Evolutionary conservation across 352 stramenopile genomes (phyloP), one percentile per base, ranked within the genome.

Genomic region (Phytophthora constricta): DNA sequence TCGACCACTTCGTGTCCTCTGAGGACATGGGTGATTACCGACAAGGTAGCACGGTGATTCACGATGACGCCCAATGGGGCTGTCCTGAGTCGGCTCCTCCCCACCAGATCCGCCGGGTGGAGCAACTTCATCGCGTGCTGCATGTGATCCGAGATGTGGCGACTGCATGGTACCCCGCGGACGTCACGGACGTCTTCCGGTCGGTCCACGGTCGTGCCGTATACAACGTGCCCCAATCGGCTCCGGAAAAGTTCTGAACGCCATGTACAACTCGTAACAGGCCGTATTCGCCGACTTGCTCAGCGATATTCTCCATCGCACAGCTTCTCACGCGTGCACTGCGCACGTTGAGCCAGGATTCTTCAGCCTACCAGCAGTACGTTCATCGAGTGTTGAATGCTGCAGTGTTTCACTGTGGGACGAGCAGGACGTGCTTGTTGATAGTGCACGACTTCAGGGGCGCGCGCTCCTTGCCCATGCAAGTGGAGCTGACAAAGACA

Each of bases 1-100:
- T 70, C 19, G 46, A 60, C 9, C 53, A 59, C 13, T 70, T 65
- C 39, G 7, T 65, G 48, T 65, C 48, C 48, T 70, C 41, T 20
- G 47, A 70, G 22, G 60, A 58, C 33, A 33, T 28, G 1, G 9
- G 11, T 1, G 1, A 33, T 0, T 59, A 45, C 53, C n/a, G 45
- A 2, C 47, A 63, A 22, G 47, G 26, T 5, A 45, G 62, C 4
- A 59, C 28, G 0, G 53, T 64, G 14, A 1, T 69, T 22, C 39
- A 46, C 39, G 39, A 46, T 20, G 39, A 46, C 16, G 16, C 7
- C 0, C 51, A 54, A 11, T 54, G 43, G 52, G 26, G 51, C 3
- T 51, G 45, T 0, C 7, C 14, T 4, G 60, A 68, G 31, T 42
- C 60, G 1, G 23, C 14, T 1, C 61, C 61, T 0, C n/a, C 1